A percentile compares a stretch with the other conserved stretches of the same genome.
Evolutionary conservation across 495 filamentous ascomycete species (phyloP).

Genomic region (Elaphomyces granulatus): DNA sequence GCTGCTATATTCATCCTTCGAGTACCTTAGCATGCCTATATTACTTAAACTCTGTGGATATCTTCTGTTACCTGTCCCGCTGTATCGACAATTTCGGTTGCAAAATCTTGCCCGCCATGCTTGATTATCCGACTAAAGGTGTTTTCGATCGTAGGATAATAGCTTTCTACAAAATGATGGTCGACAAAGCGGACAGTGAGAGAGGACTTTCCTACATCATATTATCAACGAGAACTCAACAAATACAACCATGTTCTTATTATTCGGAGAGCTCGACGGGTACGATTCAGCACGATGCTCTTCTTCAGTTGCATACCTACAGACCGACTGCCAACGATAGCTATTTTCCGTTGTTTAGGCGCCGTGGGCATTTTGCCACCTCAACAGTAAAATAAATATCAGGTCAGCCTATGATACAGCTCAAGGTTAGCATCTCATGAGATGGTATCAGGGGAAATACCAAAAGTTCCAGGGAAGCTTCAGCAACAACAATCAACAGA

Average conservation of each 20-base stretch:
- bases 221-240: too few relatives aligned
- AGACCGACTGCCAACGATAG: slow-evolving; percentile 92
- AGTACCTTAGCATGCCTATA: too few relatives aligned
- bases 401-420: too few relatives aligned
- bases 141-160: slow-evolving; percentile 98
- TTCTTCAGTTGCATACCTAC: slow-evolving; percentile 60
- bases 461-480: background rate
- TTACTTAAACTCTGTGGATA: too few relatives aligned
- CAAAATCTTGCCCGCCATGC: slow-evolving; percentile 80
- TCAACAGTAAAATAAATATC: too few relatives aligned
- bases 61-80: slow-evolving; percentile 70
- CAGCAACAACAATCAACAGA: too few relatives aligned
- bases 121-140: slow-evolving; percentile 93
- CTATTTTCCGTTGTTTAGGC: slow-evolving; percentile 93
- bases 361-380: slow-evolving; percentile 55
- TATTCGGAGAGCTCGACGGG: too few relatives aligned
- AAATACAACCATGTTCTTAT: too few relatives aligned
- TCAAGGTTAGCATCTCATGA: too few relatives aligned
- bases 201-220: slow-evolving; percentile 77
- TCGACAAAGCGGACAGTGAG: slow-evolving; percentile 97
- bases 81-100: slow-evolving; percentile 96
- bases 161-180: slow-evolving; percentile 95
- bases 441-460: too few relatives aligned
- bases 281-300: too few relatives aligned
- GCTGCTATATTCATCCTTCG: slow-evolving; percentile 93